Percentiles rank a stretch among this genome's conserved stretches.
phyloP scores from a whole-genome alignment of 2,329 filamentous ascomycete species.

The Ophiostoma tasmaniense region DNA sequence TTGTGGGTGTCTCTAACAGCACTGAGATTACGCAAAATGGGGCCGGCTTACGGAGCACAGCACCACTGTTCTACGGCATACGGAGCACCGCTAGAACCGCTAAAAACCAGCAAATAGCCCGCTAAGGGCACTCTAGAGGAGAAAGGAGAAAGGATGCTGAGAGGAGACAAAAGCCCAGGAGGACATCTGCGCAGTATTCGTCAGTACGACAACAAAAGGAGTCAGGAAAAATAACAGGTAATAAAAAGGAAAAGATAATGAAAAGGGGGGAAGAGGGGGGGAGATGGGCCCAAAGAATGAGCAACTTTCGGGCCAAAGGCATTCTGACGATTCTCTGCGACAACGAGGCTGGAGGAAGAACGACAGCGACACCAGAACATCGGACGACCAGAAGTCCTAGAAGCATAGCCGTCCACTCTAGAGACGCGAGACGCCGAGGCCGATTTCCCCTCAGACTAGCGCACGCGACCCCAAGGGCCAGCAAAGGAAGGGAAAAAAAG shows the following conservation, averaged over 20 bases:
- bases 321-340: background rate
- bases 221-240: conserved; percentile 8
- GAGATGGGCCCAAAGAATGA: conserved; percentile 2
- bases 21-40: background rate
- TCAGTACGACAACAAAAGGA: conserved; percentile 20
- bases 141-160: too few relatives aligned
- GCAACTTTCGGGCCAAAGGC: conserved; percentile 7
- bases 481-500: background rate
- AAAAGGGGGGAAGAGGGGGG: background rate
- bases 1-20: background rate
- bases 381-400: background rate
- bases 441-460: conserved; percentile 7
- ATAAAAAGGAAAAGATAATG: background rate
- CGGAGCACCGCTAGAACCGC: background rate
- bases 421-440: background rate
- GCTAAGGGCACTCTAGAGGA: background rate
- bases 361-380: background rate
- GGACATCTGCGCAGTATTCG: conserved; percentile 24
- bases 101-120: background rate
- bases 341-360: background rate
- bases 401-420: background rate
- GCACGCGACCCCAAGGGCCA: conserved; percentile 11
- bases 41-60: background rate
- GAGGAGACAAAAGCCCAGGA: conserved; percentile 17
- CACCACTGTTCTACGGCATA: background rate